Conservation (phyloP, 169 alveolate species). For the Plasmodium chabaudi region DNA sequence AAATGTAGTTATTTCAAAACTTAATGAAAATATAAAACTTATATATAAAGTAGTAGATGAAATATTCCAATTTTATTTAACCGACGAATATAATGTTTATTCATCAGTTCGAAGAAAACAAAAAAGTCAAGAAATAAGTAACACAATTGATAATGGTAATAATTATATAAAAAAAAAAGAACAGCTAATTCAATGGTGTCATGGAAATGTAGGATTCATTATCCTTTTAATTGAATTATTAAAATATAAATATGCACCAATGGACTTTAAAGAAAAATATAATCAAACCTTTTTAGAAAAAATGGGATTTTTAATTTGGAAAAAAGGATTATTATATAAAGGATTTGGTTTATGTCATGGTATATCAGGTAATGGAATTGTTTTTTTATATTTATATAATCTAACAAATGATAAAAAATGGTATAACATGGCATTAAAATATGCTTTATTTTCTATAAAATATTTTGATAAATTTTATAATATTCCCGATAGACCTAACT, state of each 20-base stretch:
- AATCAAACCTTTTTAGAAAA: slow-evolving; percentile 23
- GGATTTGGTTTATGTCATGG: slow-evolving; percentile 72
- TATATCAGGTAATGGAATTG: slow-evolving; percentile 54
- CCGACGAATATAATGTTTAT: slow-evolving; percentile 40
- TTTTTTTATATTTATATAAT: slow-evolving; percentile 43
- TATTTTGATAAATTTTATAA: slow-evolving; percentile 37
- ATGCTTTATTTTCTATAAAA: slow-evolving; percentile 53
- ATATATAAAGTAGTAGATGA: slow-evolving; percentile 63
- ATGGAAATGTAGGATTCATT: slow-evolving; percentile 58
- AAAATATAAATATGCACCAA: slow-evolving; percentile 32
- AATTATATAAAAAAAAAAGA: slow-evolving; percentile 18
- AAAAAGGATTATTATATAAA: slow-evolving; percentile 43
- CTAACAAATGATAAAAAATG: slow-evolving; percentile 29
- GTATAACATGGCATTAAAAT: slow-evolving; percentile 62
- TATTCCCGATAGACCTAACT: slow-evolving; percentile 59
- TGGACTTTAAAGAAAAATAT: slow-evolving; percentile 22
- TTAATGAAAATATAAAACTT: slow-evolving; percentile 20
- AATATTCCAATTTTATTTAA: slow-evolving; percentile 22
- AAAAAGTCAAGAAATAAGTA: not conserved
- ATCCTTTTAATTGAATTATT: slow-evolving; percentile 48
- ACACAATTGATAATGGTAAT: no score
- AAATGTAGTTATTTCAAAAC: slow-evolving; percentile 3
- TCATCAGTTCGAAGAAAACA: slow-evolving; percentile 29
- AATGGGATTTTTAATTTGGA: slow-evolving; percentile 60
- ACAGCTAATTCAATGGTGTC: slow-evolving; percentile 59